Evolutionary conservation across 108 stramenopile genomes (phyloP).

Genomic region (Nitzschia palea): DNA sequence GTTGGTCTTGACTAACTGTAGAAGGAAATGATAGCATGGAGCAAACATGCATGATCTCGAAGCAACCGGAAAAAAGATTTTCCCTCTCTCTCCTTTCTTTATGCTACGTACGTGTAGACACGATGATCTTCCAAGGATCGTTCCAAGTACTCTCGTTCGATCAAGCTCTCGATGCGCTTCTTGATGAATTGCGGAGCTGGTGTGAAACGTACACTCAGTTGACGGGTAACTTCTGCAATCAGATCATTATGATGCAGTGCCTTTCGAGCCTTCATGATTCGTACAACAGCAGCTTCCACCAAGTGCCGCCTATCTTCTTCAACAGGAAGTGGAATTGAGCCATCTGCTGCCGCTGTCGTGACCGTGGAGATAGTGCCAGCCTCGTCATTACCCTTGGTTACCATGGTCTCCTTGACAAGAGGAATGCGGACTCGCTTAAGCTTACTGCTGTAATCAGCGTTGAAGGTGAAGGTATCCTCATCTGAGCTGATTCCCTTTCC

Average conservation of each 20-base stretch:
- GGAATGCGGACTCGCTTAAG: constrained; percentile 90
- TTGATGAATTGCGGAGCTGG: constrained; percentile 92
- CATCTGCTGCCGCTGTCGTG: constrained; percentile 44
- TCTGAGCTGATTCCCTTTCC: constrained; percentile 88
- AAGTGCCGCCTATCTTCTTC: constrained; percentile 92
- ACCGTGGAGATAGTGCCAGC: constrained; percentile 32
- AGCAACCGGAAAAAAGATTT: too few relatives aligned
- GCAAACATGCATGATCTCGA: neutral
- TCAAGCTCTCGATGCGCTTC: constrained; percentile 94
- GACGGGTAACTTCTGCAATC: constrained; percentile 89
- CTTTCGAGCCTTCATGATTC: constrained; percentile 98
- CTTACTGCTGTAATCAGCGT: constrained; percentile 86
- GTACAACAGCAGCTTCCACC: constrained; percentile 94
- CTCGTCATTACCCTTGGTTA: constrained; percentile 19
- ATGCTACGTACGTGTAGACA: constrained; percentile 89
- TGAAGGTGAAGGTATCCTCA: constrained; percentile 92
- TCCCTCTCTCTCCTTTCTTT: constrained; percentile 14
- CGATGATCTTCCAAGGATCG: constrained; percentile 83
- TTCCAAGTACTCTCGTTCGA: constrained; percentile 97
- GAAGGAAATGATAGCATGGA: neutral
- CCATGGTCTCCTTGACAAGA: constrained; percentile 81
- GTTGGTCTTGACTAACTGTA: too few relatives aligned
- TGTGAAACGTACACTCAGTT: constrained; percentile 80
- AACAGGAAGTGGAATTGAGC: constrained; percentile 71
- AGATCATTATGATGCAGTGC: constrained; percentile 91